These are phyloP conservation scores for Acer yangbiense DNA, from an alignment of 345 rosid species.

Conservation along the genomic window DNA sequence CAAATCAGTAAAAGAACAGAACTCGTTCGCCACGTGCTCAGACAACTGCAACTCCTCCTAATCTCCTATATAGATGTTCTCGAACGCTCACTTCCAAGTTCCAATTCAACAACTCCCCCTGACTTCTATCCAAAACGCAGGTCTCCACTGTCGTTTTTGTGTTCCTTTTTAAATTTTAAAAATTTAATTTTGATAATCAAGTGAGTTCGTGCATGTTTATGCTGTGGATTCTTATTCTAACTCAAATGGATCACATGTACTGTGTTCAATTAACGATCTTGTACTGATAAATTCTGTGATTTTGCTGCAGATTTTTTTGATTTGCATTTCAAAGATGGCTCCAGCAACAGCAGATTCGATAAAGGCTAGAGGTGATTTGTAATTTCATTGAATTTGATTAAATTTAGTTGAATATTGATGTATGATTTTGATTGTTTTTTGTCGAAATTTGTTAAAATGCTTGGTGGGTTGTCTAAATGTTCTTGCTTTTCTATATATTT, in stretches of 20 bases:
- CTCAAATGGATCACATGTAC: neutral
- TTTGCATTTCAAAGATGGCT: conserved; percentile 49
- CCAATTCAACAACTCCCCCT: conserved; percentile 1
- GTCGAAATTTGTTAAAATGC: too few relatives aligned
- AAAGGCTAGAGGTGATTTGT: conserved; percentile 68
- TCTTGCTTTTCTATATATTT: conserved; percentile 19
- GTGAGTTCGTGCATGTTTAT: conserved; percentile 7
- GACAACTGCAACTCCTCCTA: neutral
- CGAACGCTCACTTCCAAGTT: neutral
- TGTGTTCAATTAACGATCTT: neutral
- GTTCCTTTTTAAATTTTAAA: too few relatives aligned
- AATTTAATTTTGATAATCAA: neutral
- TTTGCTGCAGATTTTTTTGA: conserved; percentile 31
- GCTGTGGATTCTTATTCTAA: conserved; percentile 6
- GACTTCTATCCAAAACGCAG: neutral
- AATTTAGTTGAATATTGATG: too few relatives aligned
- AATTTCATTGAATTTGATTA: conserved; percentile 2
- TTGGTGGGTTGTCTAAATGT: neutral
- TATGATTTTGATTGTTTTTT: too few relatives aligned
- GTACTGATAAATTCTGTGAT: neutral
- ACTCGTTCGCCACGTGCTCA: conserved; percentile 4
- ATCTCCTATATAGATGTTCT: neutral
- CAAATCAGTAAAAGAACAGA: neutral
- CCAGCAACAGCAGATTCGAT: conserved; percentile 56
- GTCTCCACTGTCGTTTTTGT: neutral